phyloP scores from a whole-genome alignment of 108 stramenopile genomes.

The Cyclostephanos tholiformis region DNA sequence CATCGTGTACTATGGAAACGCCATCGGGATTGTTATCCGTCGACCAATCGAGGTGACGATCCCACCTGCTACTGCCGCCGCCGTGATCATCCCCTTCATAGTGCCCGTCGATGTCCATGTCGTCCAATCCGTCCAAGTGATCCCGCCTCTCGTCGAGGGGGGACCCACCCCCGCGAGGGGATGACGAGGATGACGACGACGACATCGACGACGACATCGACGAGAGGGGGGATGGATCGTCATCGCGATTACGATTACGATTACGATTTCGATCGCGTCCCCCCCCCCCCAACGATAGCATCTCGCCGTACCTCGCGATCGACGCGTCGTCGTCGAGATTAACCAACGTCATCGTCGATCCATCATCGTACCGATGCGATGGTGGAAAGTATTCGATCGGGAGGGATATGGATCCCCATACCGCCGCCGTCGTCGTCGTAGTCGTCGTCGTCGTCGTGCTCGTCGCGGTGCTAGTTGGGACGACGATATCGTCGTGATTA shows the following conservation, averaged over 20 bases:
- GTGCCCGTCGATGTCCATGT: conserved; percentile 9
- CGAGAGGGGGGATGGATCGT: background rate
- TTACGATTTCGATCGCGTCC: no score
- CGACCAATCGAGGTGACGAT: conserved; percentile 65
- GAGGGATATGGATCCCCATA: no score
- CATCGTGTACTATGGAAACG: conserved; percentile 65
- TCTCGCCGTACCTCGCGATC: no score
- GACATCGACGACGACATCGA: background rate
- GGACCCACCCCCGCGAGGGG: background rate
- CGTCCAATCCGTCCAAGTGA: conserved; percentile 34
- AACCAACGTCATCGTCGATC: no score
- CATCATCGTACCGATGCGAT: no score
- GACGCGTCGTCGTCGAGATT: no score
- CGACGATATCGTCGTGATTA: background rate
- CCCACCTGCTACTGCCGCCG: no score
- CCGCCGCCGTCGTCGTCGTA: background rate
- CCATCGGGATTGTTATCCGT: conserved; percentile 79
- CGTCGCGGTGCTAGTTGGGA: background rate
- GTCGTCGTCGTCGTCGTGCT: background rate
- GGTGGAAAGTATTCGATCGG: no score
- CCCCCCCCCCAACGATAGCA: no score
- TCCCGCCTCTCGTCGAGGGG: conserved; percentile 22
- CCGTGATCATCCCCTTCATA: no score
- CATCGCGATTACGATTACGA: no score
- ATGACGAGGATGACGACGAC: background rate